These are phyloP conservation scores for Glycine latifolia DNA, from an alignment of 306 rosid genomes.

Conservation along the genomic window DNA sequence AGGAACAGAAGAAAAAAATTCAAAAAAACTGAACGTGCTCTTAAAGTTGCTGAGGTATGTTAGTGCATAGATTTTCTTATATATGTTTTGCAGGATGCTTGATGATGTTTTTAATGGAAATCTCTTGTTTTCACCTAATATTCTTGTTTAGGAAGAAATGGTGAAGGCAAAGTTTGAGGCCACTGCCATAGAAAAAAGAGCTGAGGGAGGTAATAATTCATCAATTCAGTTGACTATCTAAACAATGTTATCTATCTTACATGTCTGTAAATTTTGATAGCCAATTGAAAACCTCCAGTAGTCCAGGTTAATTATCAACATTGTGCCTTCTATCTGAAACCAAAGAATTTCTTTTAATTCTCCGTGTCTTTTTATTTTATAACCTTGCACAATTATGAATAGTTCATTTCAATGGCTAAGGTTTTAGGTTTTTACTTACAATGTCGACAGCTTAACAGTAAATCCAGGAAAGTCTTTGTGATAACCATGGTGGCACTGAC, in stretches of 20 bases:
- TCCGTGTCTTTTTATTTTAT: neutral
- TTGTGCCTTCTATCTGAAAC: neutral
- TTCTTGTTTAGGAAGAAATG: slow-evolving; percentile 81
- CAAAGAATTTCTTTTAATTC: neutral
- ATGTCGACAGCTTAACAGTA: neutral
- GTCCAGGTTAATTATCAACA: neutral
- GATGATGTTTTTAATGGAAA: slow-evolving; percentile 45
- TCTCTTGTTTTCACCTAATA: slow-evolving; percentile 4
- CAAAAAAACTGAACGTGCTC: slow-evolving; percentile 84
- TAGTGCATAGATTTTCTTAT: slow-evolving; percentile 36
- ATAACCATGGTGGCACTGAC: neutral
- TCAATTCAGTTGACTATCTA: slow-evolving; percentile 20
- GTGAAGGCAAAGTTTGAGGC: slow-evolving; percentile 85
- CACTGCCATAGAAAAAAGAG: slow-evolving; percentile 62
- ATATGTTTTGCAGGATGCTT: slow-evolving; percentile 43
- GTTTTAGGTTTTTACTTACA: slow-evolving; percentile 12
- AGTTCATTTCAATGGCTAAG: slow-evolving; percentile 30
- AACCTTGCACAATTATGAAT: slow-evolving; percentile 31
- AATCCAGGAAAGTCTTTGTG: slow-evolving; percentile 19
- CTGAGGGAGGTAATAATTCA: slow-evolving; percentile 67
- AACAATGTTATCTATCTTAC: slow-evolving; percentile 29
- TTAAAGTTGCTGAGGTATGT: slow-evolving; percentile 92
- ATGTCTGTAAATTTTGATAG: slow-evolving; percentile 10
- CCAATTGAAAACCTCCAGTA: slow-evolving; percentile 11
- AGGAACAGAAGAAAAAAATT: slow-evolving; percentile 75